phyloP scores from a whole-genome alignment of 2,329 filamentous ascomycete species.

The Penicillium corylophilum region DNA sequence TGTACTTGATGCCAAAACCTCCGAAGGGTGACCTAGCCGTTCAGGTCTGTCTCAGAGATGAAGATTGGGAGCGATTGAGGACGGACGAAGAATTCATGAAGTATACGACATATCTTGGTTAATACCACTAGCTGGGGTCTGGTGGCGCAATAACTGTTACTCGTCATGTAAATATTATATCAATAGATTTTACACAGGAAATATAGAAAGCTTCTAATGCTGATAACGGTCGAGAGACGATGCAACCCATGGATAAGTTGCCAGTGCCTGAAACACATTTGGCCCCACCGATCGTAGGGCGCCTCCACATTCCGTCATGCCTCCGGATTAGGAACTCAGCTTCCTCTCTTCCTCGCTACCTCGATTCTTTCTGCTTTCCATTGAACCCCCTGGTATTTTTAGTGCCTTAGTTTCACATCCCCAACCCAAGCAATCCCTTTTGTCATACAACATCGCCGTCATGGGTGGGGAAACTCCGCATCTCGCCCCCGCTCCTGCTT shows the following conservation, averaged over 20 bases:
- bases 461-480: conserved; percentile 42
- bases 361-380: neutral
- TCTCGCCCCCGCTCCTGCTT: conserved; percentile 28
- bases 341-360: conserved; percentile 6
- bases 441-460: conserved; percentile 1
- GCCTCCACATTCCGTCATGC: conserved; percentile 19
- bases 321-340: conserved; percentile 17
- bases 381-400: neutral
- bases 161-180: neutral
- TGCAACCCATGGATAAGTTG: neutral
- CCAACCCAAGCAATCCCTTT: neutral
- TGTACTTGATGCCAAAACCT: conserved; percentile 52
- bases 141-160: neutral
- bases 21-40: conserved; percentile 47
- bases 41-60: conserved; percentile 48
- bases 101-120: conserved; percentile 41
- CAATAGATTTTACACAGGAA: too few relatives aligned
- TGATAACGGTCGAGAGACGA: neutral
- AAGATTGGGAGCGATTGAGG: conserved; percentile 49
- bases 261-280: neutral
- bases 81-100: conserved; percentile 44
- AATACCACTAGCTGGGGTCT: neutral
- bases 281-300: neutral
- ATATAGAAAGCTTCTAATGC: neutral
- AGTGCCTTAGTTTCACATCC: neutral